phyloP scores from a whole-genome alignment of 83 land plant species.

The Larix sibirica region DNA sequence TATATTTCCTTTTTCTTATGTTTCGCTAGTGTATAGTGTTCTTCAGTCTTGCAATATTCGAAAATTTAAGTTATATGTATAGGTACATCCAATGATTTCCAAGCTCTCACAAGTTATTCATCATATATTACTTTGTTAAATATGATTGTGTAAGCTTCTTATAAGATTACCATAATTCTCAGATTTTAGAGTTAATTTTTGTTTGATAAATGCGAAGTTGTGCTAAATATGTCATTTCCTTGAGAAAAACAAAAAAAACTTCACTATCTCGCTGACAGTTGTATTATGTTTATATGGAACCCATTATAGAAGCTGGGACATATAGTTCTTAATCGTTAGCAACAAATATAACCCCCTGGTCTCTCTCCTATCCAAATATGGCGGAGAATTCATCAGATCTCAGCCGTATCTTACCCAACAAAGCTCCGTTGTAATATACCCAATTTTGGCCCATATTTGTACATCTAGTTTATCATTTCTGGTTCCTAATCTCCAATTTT shows the following conservation, averaged over 20 bases:
- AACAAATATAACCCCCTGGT: no score
- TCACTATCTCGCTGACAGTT: not conserved
- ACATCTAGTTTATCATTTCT: not conserved
- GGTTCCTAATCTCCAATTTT: not conserved
- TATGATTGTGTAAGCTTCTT: not conserved
- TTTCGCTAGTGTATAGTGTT: conserved; percentile 5
- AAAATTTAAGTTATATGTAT: not conserved
- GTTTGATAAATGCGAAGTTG: not conserved
- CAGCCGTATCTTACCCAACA: not conserved
- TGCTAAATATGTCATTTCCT: not conserved
- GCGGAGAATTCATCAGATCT: no score
- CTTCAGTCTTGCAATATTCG: not conserved
- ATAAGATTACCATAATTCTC: not conserved
- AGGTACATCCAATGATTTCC: not conserved
- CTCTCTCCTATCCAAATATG: no score
- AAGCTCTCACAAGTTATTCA: not conserved
- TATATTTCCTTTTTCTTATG: not conserved
- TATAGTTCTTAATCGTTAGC: not conserved
- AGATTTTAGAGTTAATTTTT: not conserved
- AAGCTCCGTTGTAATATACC: not conserved
- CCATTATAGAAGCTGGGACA: not conserved
- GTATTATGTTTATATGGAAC: not conserved
- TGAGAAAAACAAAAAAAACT: not conserved
- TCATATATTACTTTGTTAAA: not conserved
- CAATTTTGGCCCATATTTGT: not conserved